Percentiles rank a stretch among this genome's conserved stretches.
phyloP scores from a whole-genome alignment of 202 grass and related monocot species.

The Miscanthus sacchariflorus region DNA sequence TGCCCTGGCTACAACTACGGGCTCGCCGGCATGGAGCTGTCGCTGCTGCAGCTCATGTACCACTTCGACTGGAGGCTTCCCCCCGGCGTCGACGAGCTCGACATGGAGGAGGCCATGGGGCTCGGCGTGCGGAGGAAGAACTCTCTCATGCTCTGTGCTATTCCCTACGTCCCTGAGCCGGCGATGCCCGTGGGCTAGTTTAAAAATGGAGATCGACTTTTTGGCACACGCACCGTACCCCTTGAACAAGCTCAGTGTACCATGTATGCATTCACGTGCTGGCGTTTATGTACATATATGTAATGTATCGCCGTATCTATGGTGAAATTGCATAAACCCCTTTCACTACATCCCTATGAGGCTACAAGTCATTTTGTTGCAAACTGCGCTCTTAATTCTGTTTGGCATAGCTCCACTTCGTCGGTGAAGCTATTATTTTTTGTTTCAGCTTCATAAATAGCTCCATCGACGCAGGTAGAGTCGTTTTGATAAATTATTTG shows the following conservation, averaged over 20 bases:
- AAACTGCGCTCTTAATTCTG: too few species aligned
- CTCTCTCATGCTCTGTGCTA: conserved; percentile 44
- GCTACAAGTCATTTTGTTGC: too few species aligned
- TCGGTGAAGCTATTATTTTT: too few species aligned
- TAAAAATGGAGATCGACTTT: not conserved
- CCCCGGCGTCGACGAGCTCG: conserved; percentile 11
- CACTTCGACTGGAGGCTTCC: conserved; percentile 58
- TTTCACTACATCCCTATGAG: too few species aligned
- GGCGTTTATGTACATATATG: not conserved
- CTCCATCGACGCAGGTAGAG: too few species aligned
- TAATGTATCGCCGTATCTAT: too few species aligned
- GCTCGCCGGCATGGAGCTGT: conserved; percentile 44
- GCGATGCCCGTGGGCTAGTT: not conserved
- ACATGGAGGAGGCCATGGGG: conserved; percentile 57
- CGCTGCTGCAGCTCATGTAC: conserved; percentile 57
- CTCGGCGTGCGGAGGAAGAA: conserved; percentile 53
- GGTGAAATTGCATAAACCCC: too few species aligned
- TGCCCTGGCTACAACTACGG: conserved; percentile 57
- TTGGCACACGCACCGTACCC: not conserved
- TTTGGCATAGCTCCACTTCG: too few species aligned
- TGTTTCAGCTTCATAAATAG: too few species aligned
- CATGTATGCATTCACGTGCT: not conserved
- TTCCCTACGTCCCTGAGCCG: conserved; percentile 30
- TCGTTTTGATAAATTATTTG: too few species aligned
- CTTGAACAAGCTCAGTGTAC: not conserved